Conservation (phyloP, 1,284 basidiomycete species). For the Ustilago bromivora region DNA sequence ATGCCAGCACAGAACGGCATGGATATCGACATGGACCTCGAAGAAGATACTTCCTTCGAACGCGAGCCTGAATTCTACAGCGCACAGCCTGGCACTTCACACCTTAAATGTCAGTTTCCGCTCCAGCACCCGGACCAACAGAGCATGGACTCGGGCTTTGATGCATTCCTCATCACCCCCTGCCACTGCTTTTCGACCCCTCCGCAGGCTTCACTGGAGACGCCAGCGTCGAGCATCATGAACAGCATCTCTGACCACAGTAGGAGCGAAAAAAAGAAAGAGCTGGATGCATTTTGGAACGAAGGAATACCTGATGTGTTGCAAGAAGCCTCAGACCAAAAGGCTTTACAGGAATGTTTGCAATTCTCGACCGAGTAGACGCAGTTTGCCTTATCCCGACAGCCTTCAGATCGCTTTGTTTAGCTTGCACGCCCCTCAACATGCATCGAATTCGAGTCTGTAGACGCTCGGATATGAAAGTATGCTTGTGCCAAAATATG, state of each 20-base stretch:
- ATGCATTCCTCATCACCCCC: conserved; percentile 27
- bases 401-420: no score
- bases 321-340: conserved; percentile 13
- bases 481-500: background rate
- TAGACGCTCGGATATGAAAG: background rate
- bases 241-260: background rate
- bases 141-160: background rate
- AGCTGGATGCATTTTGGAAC: conserved; percentile 10
- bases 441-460: background rate
- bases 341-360: background rate
- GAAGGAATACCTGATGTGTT: conserved; percentile 24
- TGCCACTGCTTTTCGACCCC: conserved; percentile 6
- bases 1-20: background rate
- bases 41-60: conserved; percentile 9
- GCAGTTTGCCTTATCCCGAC: no score
- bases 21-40: background rate
- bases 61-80: conserved; percentile 22
- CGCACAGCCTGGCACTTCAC: background rate
- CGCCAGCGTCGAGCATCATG: background rate
- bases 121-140: conserved; percentile 4
- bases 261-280: background rate
- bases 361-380: background rate
- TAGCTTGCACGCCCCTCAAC: background rate
- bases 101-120: background rate
- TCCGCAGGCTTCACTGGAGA: background rate